These are phyloP conservation scores for Macrocystidia cucumis DNA, from an alignment of 1,284 basidiomycete genomes.

Conservation along the genomic window DNA sequence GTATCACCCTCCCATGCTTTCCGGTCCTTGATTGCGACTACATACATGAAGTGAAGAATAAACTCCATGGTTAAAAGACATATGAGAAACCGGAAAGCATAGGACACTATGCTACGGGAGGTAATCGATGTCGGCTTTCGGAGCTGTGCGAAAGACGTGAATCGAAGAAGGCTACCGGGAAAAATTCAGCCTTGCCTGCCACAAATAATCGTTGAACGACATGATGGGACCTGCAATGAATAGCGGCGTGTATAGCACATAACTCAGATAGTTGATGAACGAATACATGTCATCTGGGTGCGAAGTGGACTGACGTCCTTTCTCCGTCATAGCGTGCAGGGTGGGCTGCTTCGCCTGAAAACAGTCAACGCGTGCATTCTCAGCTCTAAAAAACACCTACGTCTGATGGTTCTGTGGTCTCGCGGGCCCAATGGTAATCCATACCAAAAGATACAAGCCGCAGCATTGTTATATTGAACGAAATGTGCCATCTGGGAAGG, in stretches of 20 bases:
- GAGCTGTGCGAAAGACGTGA: constrained; percentile 32
- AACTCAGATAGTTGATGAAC: constrained; percentile 39
- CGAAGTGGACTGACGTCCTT: constrained; percentile 39
- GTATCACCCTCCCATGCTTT: constrained; percentile 70
- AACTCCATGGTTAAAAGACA: constrained; percentile 86
- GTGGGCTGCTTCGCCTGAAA: constrained; percentile 4
- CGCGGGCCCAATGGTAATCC: constrained; percentile 84
- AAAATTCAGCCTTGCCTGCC: constrained; percentile 67
- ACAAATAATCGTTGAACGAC: constrained; percentile 92
- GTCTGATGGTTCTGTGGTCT: constrained; percentile 25
- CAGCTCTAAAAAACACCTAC: no score
- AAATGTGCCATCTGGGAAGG: constrained; percentile 89
- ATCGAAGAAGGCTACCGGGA: constrained; percentile 1
- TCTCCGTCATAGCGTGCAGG: constrained; percentile 31
- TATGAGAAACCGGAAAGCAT: constrained; percentile 66
- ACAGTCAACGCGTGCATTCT: no score
- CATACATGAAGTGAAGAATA: constrained; percentile 92
- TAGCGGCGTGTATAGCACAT: constrained; percentile 85
- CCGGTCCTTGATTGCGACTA: constrained; percentile 93
- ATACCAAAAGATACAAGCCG: constrained; percentile 89
- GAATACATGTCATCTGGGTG: constrained; percentile 56
- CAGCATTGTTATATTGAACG: constrained; percentile 96
- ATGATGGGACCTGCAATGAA: constrained; percentile 97
- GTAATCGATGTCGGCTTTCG: constrained; percentile 40
- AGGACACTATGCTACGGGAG: constrained; percentile 33